Percentiles rank a stretch among this genome's conserved stretches.
phyloP scores from a whole-genome alignment of 2,329 filamentous ascomycete species.

The Camillea tinctor region DNA sequence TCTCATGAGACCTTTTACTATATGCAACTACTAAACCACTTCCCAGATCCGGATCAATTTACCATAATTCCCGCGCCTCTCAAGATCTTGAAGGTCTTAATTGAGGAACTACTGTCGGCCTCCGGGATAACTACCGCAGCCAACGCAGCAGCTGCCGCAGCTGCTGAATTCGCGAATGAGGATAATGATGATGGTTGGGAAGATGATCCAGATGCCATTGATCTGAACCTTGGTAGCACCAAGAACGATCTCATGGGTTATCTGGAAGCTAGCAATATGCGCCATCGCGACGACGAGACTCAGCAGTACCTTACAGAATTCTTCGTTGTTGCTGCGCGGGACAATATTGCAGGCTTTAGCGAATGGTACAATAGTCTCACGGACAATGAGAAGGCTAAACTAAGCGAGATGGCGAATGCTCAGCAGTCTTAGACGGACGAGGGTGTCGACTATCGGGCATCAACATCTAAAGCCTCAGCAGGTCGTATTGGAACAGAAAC shows the following conservation, averaged over 20 bases:
- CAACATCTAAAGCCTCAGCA: neutral
- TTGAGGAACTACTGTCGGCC: slow-evolving; percentile 85
- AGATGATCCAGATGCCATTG: slow-evolving; percentile 74
- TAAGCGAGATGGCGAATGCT: slow-evolving; percentile 49
- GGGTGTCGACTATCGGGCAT: neutral
- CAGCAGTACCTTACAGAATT: slow-evolving; percentile 81
- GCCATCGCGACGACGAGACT: slow-evolving; percentile 85
- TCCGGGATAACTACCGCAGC: slow-evolving; percentile 63
- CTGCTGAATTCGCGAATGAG: slow-evolving; percentile 55
- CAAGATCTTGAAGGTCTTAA: slow-evolving; percentile 94
- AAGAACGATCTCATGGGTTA: slow-evolving; percentile 81
- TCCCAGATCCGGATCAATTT: slow-evolving; percentile 78
- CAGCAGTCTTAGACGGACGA: slow-evolving; percentile 16
- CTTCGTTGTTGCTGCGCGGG: slow-evolving; percentile 62
- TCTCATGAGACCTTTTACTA: slow-evolving; percentile 16
- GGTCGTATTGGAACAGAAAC: neutral
- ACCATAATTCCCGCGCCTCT: slow-evolving; percentile 83
- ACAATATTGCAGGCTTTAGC: slow-evolving; percentile 56
- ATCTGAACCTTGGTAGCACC: slow-evolving; percentile 68
- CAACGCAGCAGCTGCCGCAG: slow-evolving; percentile 60
- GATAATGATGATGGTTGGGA: slow-evolving; percentile 84
- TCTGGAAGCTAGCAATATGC: slow-evolving; percentile 56
- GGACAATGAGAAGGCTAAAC: slow-evolving; percentile 56
- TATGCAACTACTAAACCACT: slow-evolving; percentile 26
- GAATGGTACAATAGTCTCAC: slow-evolving; percentile 56